Evolutionary conservation across 2,329 filamentous ascomycete genomes (phyloP).

Genomic region (Aulographum hederae): DNA sequence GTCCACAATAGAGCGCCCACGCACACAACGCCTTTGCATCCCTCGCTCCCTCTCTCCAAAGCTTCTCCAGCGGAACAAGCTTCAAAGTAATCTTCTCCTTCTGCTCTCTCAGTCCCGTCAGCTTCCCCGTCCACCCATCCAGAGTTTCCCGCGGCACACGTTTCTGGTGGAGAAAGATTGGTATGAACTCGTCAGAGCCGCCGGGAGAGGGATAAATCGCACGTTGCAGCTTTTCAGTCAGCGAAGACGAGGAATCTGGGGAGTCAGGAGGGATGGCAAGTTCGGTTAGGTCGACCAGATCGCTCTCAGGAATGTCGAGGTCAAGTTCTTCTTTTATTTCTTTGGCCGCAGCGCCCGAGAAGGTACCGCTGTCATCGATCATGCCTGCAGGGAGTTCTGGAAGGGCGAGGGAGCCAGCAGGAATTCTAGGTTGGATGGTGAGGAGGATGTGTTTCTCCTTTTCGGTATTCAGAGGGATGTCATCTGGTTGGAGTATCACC

Average conservation of each 20-base stretch:
- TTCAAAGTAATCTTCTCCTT: conserved; percentile 25
- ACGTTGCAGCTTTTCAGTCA: conserved; percentile 23
- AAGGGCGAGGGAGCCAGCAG: conserved; percentile 35
- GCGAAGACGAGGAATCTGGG: conserved; percentile 5
- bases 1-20: conserved; percentile 34
- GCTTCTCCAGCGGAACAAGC: conserved; percentile 28
- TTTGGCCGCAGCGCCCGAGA: conserved; percentile 34
- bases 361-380: conserved; percentile 35
- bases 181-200: conserved; percentile 40
- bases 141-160: conserved; percentile 28
- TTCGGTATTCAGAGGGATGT: conserved; percentile 22
- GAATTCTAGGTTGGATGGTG: conserved; percentile 38
- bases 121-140: conserved; percentile 25
- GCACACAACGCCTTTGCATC: conserved; percentile 39
- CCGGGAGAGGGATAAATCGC: conserved; percentile 36
- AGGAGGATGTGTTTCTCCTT: conserved; percentile 32
- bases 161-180: conserved; percentile 37
- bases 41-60: conserved; percentile 35
- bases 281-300: conserved; percentile 35
- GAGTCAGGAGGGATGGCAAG: conserved; percentile 18
- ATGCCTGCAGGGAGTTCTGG: conserved; percentile 41
- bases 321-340: conserved; percentile 40
- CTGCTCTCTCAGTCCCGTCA: not conserved
- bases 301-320: conserved; percentile 27
- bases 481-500: conserved; percentile 36